These are phyloP conservation scores for Guillardia theta DNA, from an alignment of 78 protist genomes.

Conservation along the genomic window DNA sequence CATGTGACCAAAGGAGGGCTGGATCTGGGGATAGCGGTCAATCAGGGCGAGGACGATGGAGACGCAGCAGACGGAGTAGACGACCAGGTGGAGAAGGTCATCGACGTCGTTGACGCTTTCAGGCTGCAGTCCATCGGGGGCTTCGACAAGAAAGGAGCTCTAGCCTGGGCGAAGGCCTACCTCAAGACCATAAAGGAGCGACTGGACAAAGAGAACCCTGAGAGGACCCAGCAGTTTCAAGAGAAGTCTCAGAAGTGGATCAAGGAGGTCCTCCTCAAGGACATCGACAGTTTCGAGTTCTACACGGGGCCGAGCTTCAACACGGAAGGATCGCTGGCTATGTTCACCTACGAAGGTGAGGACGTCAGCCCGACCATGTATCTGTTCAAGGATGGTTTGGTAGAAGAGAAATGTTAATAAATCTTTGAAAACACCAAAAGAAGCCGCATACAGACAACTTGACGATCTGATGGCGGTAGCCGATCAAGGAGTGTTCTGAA, in stretches of 20 bases:
- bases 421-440: no score
- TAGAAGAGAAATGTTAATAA: neutral
- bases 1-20: neutral
- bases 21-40: neutral
- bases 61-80: conserved; percentile 1
- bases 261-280: neutral
- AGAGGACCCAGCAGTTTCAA: neutral
- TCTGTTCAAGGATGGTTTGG: neutral
- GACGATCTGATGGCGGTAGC: no score
- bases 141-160: neutral
- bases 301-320: neutral
- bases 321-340: conserved; percentile 8
- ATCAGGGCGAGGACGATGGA: neutral
- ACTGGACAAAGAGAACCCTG: neutral
- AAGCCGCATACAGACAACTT: no score
- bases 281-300: neutral
- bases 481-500: no score
- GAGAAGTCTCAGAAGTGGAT: neutral
- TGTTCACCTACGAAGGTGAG: conserved; percentile 22
- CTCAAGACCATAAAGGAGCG: conserved; percentile 1
- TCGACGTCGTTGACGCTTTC: conserved; percentile 35
- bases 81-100: conserved; percentile 20
- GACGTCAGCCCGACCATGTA: neutral
- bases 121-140: conserved; percentile 24
- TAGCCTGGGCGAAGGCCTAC: conserved; percentile 5